Percentiles rank a stretch among this genome's conserved stretches.
Evolutionary conservation across 306 rosid genomes (phyloP).

Genomic region (Prunus fruticosa): DNA sequence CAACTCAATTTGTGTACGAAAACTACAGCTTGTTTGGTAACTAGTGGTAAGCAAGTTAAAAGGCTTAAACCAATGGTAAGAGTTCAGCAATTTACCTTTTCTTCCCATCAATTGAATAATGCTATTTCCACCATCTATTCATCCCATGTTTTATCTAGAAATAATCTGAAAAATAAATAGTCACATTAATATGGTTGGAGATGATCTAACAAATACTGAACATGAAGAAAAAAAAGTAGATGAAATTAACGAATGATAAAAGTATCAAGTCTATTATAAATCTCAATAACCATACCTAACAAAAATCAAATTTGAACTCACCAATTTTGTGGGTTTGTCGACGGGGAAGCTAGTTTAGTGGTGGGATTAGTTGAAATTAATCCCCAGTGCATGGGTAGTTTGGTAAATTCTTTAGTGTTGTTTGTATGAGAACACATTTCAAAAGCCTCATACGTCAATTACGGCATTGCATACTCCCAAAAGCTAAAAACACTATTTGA

Average conservation of each 20-base stretch:
- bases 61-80: too few species aligned
- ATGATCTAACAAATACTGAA: too few species aligned
- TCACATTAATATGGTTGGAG: too few species aligned
- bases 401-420: background rate
- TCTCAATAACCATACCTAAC: background rate
- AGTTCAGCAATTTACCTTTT: too few species aligned
- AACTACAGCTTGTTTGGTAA: background rate
- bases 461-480: conserved; percentile 17
- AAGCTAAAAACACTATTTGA: background rate
- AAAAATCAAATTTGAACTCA: conserved; percentile 4
- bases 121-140: too few species aligned
- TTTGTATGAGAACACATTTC: conserved; percentile 7
- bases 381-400: background rate
- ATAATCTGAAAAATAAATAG: too few species aligned
- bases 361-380: conserved; percentile 4
- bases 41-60: background rate
- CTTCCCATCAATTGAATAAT: too few species aligned
- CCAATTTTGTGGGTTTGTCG: background rate
- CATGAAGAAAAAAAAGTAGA: too few species aligned
- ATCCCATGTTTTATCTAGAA: too few species aligned
- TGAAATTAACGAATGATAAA: too few species aligned
- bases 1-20: background rate
- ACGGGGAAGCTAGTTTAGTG: conserved; percentile 4
- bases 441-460: conserved; percentile 20
- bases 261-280: background rate